phyloP scores from a whole-genome alignment of 805 yeast genomes.

The Spathaspora boniae region DNA sequence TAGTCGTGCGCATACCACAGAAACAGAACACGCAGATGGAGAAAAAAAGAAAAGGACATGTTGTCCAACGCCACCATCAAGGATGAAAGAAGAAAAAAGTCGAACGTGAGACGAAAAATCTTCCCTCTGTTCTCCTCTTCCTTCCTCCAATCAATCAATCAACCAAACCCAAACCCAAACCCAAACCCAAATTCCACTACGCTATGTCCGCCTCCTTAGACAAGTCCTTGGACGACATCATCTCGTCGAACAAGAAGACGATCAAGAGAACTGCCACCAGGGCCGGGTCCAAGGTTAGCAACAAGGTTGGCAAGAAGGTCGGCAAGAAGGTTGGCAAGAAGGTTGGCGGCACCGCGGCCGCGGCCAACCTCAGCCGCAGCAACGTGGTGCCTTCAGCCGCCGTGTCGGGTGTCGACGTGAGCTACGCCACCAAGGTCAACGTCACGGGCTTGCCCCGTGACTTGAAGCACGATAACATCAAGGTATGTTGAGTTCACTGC shows the following conservation, averaged over 20 bases:
- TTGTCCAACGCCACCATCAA: too few species aligned
- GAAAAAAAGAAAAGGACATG: too few species aligned
- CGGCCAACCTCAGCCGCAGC: slow-evolving; percentile 25
- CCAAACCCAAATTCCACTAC: neutral
- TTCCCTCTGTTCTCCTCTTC: too few species aligned
- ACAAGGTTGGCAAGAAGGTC: slow-evolving; percentile 19
- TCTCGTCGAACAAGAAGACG: slow-evolving; percentile 54
- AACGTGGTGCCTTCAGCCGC: slow-evolving; percentile 19
- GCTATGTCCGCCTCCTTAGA: slow-evolving; percentile 75
- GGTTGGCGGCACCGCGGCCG: slow-evolving; percentile 26
- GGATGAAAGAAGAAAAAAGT: too few species aligned
- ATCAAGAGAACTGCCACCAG: slow-evolving; percentile 14
- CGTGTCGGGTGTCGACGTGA: slow-evolving; percentile 33
- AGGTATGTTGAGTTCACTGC: slow-evolving; percentile 86
- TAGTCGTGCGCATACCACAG: too few species aligned
- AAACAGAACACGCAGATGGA: too few species aligned
- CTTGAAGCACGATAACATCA: slow-evolving; percentile 77
- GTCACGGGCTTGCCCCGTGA: slow-evolving; percentile 86
- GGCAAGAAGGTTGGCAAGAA: slow-evolving; percentile 37
- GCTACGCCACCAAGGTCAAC: slow-evolving; percentile 75
- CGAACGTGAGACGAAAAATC: too few species aligned
- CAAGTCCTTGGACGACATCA: slow-evolving; percentile 92
- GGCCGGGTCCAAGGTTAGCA: slow-evolving; percentile 9
- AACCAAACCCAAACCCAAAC: neutral
- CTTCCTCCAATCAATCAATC: neutral